phyloP scores from a whole-genome alignment of 345 rosid species.

The Euphorbia tirucalli region DNA sequence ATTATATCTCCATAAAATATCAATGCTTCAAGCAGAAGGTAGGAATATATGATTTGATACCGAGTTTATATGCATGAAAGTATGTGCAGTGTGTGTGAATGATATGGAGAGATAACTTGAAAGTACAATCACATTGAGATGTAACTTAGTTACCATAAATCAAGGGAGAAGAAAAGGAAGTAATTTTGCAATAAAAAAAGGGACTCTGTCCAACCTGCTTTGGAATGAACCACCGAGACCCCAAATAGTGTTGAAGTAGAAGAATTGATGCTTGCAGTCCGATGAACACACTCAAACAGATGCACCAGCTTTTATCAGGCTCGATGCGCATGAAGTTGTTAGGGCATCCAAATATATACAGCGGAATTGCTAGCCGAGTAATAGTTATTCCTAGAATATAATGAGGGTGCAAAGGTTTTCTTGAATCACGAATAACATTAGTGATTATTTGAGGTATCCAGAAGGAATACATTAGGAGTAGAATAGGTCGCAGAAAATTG shows the following conservation, averaged over 20 bases:
- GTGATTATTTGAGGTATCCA: constrained; percentile 94
- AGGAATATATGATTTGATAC: not conserved
- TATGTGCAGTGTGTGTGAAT: not conserved
- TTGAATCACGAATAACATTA: constrained; percentile 80
- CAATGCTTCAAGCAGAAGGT: not conserved
- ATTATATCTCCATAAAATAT: not conserved
- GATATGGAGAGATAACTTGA: not conserved
- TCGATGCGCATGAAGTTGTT: constrained; percentile 90
- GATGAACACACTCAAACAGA: constrained; percentile 54
- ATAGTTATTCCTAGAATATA: constrained; percentile 86
- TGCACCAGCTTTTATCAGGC: constrained; percentile 81
- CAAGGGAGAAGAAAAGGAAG: constrained; percentile 7
- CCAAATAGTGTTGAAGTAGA: constrained; percentile 91
- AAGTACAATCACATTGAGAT: not conserved
- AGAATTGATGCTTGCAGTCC: constrained; percentile 85
- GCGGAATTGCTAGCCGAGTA: constrained; percentile 81
- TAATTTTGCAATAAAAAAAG: not conserved
- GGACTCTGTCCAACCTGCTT: constrained; percentile 62
- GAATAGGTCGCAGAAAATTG: constrained; percentile 67
- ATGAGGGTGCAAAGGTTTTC: constrained; percentile 95
- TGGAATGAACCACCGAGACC: constrained; percentile 96
- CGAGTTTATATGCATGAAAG: not conserved
- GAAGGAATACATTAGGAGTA: constrained; percentile 80
- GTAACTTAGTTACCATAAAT: no score
- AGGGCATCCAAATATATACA: constrained; percentile 93